Conservation (phyloP, 2,329 filamentous ascomycete species). For the Fonsecaea multimorphosa region DNA sequence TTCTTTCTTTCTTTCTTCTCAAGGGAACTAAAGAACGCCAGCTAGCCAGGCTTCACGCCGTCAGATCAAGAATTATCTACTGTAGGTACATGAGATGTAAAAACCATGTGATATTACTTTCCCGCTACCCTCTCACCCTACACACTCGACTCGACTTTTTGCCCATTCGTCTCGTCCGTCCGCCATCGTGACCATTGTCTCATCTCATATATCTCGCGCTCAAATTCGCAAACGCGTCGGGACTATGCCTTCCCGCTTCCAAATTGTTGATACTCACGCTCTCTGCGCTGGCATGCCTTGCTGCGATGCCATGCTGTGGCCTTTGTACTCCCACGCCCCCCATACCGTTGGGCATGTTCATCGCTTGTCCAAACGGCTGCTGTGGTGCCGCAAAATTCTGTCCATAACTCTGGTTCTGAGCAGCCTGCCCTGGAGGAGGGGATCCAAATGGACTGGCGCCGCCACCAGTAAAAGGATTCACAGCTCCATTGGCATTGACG, state of each 20-base stretch:
- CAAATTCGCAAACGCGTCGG: constrained; percentile 58
- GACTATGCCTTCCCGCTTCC: constrained; percentile 57
- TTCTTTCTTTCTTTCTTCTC: too few relatives aligned
- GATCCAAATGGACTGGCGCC: constrained; percentile 5
- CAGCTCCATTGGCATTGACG: constrained; percentile 9
- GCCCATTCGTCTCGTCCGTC: background rate
- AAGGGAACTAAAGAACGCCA: too few relatives aligned
- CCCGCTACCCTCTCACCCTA: background rate
- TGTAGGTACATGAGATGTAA: background rate
- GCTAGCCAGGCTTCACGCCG: background rate
- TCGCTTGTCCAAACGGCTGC: background rate
- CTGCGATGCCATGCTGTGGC: constrained; percentile 26
- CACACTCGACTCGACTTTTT: background rate
- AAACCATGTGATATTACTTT: background rate
- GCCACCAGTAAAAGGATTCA: constrained; percentile 8
- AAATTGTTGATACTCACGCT: constrained; percentile 56
- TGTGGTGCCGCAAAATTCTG: background rate
- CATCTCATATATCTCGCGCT: constrained; percentile 52
- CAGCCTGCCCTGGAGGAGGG: constrained; percentile 2
- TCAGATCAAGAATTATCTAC: background rate
- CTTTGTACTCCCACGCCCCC: constrained; percentile 7
- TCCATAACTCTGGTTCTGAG: constrained; percentile 3
- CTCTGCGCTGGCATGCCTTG: constrained; percentile 50
- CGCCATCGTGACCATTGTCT: background rate
- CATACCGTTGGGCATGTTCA: constrained; percentile 9